Evolutionary conservation across 306 rosid genomes (phyloP), one percentile per base, ranked within the genome.

Genomic region (Vicia villosa): DNA sequence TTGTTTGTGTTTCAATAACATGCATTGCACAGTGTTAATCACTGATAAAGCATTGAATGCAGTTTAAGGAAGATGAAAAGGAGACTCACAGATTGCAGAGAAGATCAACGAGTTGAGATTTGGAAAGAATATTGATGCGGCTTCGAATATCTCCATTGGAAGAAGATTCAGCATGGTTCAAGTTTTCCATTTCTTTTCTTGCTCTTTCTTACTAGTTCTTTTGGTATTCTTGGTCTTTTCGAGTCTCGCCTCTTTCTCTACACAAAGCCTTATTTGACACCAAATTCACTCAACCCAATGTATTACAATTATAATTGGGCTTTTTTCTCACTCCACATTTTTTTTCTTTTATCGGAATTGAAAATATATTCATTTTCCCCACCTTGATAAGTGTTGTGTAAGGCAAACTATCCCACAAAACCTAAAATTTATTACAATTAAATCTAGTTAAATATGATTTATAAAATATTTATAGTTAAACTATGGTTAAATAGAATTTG

Each of bases 51-150:
- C 34, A 30, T 30, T 30, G 37, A 32, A 32, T 5, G 37, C 0
- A 32, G 8, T 32, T 8, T 32, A 32, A 32, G 37, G 6, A 32
- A 32, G 9, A 32, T 6, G 37, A 32, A 32, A 32, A 32, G 37
- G 37, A 32, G 30, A 47, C 87, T 55, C 77, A 91, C 97, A 91
- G 76, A 83, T 70, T 83, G 6, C 88, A 77, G 15, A 91, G 97
- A 76, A 91, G 87, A 63, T 85, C 91, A 45, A 91, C 80, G 36
- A 91, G 89, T 66, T 89, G 96, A 41, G 91, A 81, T 66, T 87
- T 89, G 3, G 89, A 73, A 0, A 88, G 91, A 38, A 91, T 91
- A 68, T 89, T 89, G 13, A 91, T 84, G 37, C 87, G 86, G 37
- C 69, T 62, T 6, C 93, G 91, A 71, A 89, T 64, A 26, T 81